phyloP scores from a whole-genome alignment of 345 rosid genomes.

The Eutrema yunnanense region DNA sequence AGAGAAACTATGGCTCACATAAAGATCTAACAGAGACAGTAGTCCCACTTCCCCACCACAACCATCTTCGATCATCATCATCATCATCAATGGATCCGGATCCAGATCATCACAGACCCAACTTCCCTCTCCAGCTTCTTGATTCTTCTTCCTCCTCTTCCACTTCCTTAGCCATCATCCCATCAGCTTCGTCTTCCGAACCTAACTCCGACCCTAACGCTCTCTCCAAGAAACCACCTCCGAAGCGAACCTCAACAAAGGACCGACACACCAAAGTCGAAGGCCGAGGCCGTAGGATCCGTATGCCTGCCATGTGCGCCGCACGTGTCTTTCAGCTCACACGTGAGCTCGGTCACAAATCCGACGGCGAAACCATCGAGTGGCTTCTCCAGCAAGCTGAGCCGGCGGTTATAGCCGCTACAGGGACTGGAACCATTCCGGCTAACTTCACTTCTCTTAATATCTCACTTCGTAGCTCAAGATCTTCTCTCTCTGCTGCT shows the following conservation, averaged over 20 bases:
- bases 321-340: constrained; percentile 94
- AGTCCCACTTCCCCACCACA: constrained; percentile 57
- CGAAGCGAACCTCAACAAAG: constrained; percentile 66
- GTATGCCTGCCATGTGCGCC: constrained; percentile 91
- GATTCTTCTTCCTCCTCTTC: constrained; percentile 42
- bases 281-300: constrained; percentile 96
- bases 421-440: constrained; percentile 91
- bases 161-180: constrained; percentile 26
- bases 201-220: constrained; percentile 20
- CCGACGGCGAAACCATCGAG: constrained; percentile 88
- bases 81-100: constrained; percentile 63
- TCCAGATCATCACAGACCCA: constrained; percentile 48
- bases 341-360: constrained; percentile 81
- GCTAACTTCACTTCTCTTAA: constrained; percentile 88
- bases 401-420: constrained; percentile 85
- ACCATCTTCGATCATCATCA: constrained; percentile 34
- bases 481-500: constrained; percentile 68
- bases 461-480: constrained; percentile 76
- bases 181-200: constrained; percentile 29
- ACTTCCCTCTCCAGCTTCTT: constrained; percentile 76
- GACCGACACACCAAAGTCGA: constrained; percentile 95
- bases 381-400: constrained; percentile 94
- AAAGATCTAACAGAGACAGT: constrained; percentile 30
- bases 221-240: constrained; percentile 53
- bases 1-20: constrained; percentile 30